Conservation (phyloP, 768 basidiomycete genomes). For the Termitomyces sp. region DNA sequence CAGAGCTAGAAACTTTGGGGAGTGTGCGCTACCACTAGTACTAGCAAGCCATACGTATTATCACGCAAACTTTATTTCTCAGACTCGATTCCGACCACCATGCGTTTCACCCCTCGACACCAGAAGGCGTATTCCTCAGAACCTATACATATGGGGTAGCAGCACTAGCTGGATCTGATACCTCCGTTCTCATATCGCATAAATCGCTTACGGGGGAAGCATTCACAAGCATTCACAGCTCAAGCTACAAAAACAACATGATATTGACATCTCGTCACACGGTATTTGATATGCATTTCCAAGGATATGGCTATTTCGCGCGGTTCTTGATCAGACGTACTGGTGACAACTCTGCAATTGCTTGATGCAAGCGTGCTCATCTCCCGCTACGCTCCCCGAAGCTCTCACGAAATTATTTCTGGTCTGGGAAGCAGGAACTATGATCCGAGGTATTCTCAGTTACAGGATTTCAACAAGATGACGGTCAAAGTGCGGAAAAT, state of each 20-base stretch:
- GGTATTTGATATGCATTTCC: not conserved
- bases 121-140: not conserved
- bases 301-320: not conserved
- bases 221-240: not conserved
- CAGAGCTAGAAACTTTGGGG: not conserved
- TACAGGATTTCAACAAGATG: not conserved
- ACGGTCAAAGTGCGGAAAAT: not conserved
- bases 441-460: not conserved
- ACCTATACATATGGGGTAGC: not conserved
- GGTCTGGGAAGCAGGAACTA: not conserved
- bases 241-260: not conserved
- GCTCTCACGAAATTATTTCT: slow-evolving; percentile 1
- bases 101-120: not conserved
- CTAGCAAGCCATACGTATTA: not conserved
- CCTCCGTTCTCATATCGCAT: not conserved
- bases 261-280: not conserved
- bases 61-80: not conserved
- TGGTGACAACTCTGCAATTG: not conserved
- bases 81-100: not conserved
- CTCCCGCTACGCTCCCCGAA: not conserved
- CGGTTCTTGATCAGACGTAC: slow-evolving; percentile 1
- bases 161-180: not conserved
- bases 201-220: not conserved
- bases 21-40: not conserved
- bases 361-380: not conserved